Conservation (phyloP, 2,329 filamentous ascomycete genomes). For the Sclerotinia glacialis region DNA sequence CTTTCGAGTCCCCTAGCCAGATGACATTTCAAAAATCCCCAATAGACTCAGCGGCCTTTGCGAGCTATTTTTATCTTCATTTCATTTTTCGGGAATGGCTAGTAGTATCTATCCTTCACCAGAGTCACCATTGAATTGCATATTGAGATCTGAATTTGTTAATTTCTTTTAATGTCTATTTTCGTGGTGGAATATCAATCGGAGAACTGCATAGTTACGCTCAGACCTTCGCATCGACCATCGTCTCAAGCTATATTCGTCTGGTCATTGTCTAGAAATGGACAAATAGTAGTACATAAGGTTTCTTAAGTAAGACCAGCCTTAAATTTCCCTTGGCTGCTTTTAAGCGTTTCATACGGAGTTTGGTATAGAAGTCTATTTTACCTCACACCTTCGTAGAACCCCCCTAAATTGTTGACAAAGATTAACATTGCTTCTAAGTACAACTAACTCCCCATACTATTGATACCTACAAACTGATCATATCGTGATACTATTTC, state of each 20-base stretch:
- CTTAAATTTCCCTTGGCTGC: background rate
- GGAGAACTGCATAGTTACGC: background rate
- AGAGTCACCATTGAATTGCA: background rate
- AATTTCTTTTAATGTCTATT: background rate
- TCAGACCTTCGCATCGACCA: constrained; percentile 3
- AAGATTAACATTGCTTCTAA: background rate
- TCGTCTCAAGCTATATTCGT: constrained; percentile 10
- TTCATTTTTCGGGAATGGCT: background rate
- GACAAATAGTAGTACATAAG: background rate
- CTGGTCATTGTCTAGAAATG: background rate
- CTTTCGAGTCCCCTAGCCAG: background rate
- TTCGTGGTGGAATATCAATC: background rate
- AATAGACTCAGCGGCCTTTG: too few relatives aligned
- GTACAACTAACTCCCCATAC: background rate
- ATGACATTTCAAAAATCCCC: background rate
- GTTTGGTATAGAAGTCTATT: background rate
- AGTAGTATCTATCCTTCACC: background rate
- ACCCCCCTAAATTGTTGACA: background rate
- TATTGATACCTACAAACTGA: background rate
- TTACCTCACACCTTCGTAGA: background rate
- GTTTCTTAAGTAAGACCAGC: background rate
- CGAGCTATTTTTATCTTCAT: background rate
- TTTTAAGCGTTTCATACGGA: background rate
- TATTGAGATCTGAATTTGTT: background rate
- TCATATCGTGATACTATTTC: background rate